Base-by-base conservation (phyloP, 2,329 filamentous ascomycete genomes). In the Fusarium piperis region DNA sequence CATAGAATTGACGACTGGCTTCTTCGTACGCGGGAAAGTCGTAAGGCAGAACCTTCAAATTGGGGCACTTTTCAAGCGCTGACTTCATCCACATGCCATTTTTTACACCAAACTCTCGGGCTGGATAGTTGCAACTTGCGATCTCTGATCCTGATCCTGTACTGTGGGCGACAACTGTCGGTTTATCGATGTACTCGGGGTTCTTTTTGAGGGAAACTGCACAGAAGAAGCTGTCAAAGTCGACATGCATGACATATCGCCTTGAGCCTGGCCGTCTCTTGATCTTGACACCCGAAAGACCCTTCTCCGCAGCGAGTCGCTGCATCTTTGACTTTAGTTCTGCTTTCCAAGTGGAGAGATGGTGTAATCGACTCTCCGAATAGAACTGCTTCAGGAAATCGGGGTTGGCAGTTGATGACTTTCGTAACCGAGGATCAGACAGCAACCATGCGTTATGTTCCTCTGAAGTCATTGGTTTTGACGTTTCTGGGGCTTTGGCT, bases 1-100 rank as follows among this genome's bases (percentile, higher is more conserved):
- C 91, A 76, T 99, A 99, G 75, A 99, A 99, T 3, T 90, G 86
- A 62, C 89, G 88, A 77, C 96, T 99, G 1, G 95, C 94, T 66
- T 95, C 92, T 83, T 99, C 96, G 74, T 99, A 99, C 0, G 91
- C 95, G 2, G 93, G 92, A 78, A 98, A 99, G 77, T 99, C 95
- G 76, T 99, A 99, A 0, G 95, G 93, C n/a, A 99, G 79, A 2
- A 98, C 91, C 74, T 97, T 94, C 18, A 99, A 85, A 23, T 94
- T 90, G 1, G 95, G 92, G 77, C 94, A 99, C 18, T 96, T 81
- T 73, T 96, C 92, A 65, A 92, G 86, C 0, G 96, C 96, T 35
- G 88, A 87, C 79, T 95, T 97, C 95, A 99, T 98, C 96, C 97
- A 99, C 96, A 98, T 99, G 38, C 97, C 97, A 74, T 99, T 99